phyloP scores from a whole-genome alignment of 2,329 filamentous ascomycete species.

The Westerdykella sp. region DNA sequence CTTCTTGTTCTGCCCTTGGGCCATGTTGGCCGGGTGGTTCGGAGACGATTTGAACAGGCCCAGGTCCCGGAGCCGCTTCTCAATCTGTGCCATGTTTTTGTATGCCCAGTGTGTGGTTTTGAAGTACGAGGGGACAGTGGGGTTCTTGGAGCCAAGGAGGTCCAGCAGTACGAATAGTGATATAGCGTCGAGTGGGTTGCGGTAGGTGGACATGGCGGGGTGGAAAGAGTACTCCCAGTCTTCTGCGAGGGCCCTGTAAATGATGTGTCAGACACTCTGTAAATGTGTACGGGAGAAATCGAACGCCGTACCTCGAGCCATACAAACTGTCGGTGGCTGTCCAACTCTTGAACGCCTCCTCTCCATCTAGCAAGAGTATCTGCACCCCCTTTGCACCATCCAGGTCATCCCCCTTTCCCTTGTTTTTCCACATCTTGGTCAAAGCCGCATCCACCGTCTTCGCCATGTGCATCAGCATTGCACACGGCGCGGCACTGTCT shows the following conservation, averaged over 20 bases:
- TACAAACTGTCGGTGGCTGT: constrained; percentile 79
- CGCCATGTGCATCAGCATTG: constrained; percentile 84
- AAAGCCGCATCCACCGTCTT: constrained; percentile 73
- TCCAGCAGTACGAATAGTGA: constrained; percentile 86
- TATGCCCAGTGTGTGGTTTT: constrained; percentile 93
- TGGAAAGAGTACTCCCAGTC: constrained; percentile 71
- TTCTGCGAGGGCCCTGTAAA: constrained; percentile 61
- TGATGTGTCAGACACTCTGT: background rate
- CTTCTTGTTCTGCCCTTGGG: constrained; percentile 23
- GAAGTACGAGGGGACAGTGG: constrained; percentile 79
- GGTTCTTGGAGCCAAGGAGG: constrained; percentile 65
- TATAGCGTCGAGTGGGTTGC: constrained; percentile 71
- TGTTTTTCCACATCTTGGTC: constrained; percentile 77
- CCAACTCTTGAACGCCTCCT: constrained; percentile 86
- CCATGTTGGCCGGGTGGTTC: constrained; percentile 42
- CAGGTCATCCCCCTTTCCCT: constrained; percentile 49
- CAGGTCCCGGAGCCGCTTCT: constrained; percentile 65
- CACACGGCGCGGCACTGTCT: constrained; percentile 90
- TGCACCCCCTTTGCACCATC: constrained; percentile 80
- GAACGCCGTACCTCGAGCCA: constrained; percentile 60
- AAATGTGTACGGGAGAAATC: background rate
- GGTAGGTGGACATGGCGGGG: constrained; percentile 65
- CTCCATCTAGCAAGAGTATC: constrained; percentile 84
- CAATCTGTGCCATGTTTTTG: constrained; percentile 65
- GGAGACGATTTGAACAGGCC: constrained; percentile 59